Evolutionary conservation across 805 yeast genomes (phyloP).

Genomic region (Candida qinlingensis): DNA sequence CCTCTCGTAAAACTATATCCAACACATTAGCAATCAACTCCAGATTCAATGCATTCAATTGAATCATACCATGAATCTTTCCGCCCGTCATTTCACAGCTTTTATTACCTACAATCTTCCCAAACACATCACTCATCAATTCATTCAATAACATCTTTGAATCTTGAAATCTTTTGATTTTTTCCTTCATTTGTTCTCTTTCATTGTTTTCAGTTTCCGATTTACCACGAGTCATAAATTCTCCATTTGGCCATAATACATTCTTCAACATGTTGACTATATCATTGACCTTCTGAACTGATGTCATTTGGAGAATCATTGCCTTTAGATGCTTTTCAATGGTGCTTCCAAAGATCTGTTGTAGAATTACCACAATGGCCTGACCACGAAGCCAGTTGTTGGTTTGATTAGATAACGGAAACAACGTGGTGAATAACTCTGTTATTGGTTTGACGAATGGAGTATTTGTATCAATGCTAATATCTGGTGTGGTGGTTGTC

Average conservation of each 20-base stretch:
- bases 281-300: constrained; percentile 43
- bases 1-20: constrained; percentile 48
- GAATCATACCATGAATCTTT: constrained; percentile 59
- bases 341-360: constrained; percentile 83
- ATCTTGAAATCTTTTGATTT: constrained; percentile 47
- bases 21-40: constrained; percentile 55
- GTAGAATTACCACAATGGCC: constrained; percentile 74
- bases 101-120: constrained; percentile 66
- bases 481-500: no score
- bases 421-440: constrained; percentile 65
- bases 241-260: constrained; percentile 49
- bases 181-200: constrained; percentile 46
- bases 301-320: constrained; percentile 33
- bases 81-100: constrained; percentile 60
- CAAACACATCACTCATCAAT: constrained; percentile 57
- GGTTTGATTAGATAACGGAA: constrained; percentile 51
- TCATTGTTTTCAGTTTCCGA: constrained; percentile 30
- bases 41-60: constrained; percentile 64
- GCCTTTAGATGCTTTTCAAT: constrained; percentile 55
- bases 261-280: constrained; percentile 27
- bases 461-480: neutral
- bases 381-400: constrained; percentile 81
- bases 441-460: constrained; percentile 79
- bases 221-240: constrained; percentile 29
- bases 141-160: constrained; percentile 51